These are phyloP conservation scores for Rhododendron ovatum DNA, from an alignment of 148 eudicot species.

Conservation along the genomic window DNA sequence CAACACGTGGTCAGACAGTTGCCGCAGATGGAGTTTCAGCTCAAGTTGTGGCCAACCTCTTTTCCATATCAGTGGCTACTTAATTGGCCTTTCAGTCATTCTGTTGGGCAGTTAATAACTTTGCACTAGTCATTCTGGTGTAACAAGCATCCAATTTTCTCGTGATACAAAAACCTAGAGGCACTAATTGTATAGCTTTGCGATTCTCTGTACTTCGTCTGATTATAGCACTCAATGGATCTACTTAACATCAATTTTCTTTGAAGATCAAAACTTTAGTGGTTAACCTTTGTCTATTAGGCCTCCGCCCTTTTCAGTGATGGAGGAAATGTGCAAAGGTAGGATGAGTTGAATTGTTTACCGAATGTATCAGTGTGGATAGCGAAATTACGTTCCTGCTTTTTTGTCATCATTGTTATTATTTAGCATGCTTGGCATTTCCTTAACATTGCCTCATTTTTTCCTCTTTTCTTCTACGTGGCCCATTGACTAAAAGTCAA, in stretches of 20 bases:
- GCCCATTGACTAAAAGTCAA: neutral
- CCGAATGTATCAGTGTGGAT: neutral
- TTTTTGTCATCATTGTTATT: neutral
- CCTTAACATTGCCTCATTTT: neutral
- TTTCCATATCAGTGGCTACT: neutral
- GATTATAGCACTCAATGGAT: neutral
- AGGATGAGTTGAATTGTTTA: neutral
- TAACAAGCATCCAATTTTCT: neutral
- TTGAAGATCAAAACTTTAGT: neutral
- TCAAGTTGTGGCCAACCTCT: neutral
- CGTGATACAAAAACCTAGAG: neutral
- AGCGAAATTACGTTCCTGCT: neutral
- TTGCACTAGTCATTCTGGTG: neutral
- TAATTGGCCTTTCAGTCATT: neutral
- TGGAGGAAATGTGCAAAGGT: neutral
- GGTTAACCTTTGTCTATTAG: neutral
- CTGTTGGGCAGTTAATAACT: neutral
- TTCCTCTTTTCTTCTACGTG: neutral
- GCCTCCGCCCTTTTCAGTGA: neutral
- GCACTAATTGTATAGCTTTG: neutral
- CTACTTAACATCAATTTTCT: neutral
- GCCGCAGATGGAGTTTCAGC: neutral
- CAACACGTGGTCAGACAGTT: neutral
- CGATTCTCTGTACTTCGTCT: neutral
- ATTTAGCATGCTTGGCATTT: neutral